These are phyloP conservation scores for Herpetomonas muscarum DNA, from an alignment of 208 protist species.

Conservation along the genomic window DNA sequence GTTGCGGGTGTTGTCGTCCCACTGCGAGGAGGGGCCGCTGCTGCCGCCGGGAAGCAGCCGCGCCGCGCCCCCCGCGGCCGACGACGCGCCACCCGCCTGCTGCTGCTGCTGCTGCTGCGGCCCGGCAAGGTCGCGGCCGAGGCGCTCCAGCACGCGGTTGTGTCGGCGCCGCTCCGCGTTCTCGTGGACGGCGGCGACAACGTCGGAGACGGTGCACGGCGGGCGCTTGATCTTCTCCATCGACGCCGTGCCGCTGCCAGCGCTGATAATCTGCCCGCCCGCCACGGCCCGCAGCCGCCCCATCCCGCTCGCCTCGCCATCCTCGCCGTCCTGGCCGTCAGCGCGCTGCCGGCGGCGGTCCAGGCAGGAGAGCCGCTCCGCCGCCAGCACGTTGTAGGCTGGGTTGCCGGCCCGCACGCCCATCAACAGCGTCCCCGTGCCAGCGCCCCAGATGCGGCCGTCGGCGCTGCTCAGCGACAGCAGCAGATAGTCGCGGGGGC, in stretches of 20 bases:
- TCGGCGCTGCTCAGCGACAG: slow-evolving; percentile 54
- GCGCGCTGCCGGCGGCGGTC: not conserved
- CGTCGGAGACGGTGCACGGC: not conserved
- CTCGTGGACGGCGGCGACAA: not conserved
- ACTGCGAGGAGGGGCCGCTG: slow-evolving; percentile 5
- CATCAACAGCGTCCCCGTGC: slow-evolving; percentile 41
- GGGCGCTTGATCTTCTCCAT: slow-evolving; percentile 3
- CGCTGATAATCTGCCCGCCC: too few relatives aligned
- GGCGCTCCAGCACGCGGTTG: slow-evolving; percentile 1
- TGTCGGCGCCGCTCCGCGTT: not conserved
- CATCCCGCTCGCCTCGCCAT: not conserved
- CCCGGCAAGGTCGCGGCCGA: not conserved
- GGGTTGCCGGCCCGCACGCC: slow-evolving; percentile 63
- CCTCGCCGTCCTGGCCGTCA: slow-evolving; percentile 1
- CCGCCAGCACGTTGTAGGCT: slow-evolving; percentile 42
- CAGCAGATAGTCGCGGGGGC: slow-evolving; percentile 23
- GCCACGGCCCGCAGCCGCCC: not conserved
- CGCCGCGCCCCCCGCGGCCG: too few relatives aligned
- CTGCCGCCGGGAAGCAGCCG: not conserved
- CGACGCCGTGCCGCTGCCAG: too few relatives aligned
- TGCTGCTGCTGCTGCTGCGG: not conserved
- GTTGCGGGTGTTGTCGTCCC: slow-evolving; percentile 4
- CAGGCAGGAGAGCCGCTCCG: slow-evolving; percentile 26
- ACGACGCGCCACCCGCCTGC: too few relatives aligned
- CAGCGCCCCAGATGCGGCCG: slow-evolving; percentile 52